These are phyloP conservation scores for Penicillium sp. DNA, from an alignment of 2,329 filamentous ascomycete species.

Conservation along the genomic window DNA sequence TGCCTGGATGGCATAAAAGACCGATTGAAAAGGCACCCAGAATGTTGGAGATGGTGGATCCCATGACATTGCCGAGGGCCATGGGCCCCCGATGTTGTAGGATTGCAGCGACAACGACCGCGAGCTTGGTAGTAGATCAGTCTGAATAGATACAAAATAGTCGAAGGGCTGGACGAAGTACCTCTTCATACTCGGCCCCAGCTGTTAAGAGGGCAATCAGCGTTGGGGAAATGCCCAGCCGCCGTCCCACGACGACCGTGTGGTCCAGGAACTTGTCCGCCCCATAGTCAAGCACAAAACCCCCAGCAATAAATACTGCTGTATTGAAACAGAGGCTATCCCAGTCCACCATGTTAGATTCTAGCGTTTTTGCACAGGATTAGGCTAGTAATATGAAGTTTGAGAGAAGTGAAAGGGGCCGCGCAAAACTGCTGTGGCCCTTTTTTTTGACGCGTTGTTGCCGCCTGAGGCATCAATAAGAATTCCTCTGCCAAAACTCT, in stretches of 20 bases:
- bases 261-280: conserved; percentile 60
- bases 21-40: conserved; percentile 61
- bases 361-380: too few species aligned
- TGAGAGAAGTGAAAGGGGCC: too few species aligned
- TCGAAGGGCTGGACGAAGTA: conserved; percentile 24
- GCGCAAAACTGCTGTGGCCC: too few species aligned
- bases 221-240: conserved; percentile 52
- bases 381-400: too few species aligned
- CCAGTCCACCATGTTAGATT: conserved; percentile 30
- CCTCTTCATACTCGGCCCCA: conserved; percentile 63
- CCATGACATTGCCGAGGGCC: conserved; percentile 60
- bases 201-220: conserved; percentile 59
- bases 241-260: conserved; percentile 54
- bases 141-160: too few species aligned
- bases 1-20: conserved; percentile 48
- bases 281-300: conserved; percentile 58
- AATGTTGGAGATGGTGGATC: conserved; percentile 61
- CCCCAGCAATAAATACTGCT: conserved; percentile 43
- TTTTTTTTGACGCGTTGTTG: too few species aligned
- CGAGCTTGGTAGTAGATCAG: conserved; percentile 40
- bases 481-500: too few species aligned
- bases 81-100: conserved; percentile 53
- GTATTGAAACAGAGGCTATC: conserved; percentile 46
- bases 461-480: too few species aligned
- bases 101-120: conserved; percentile 56